Evolutionary conservation across 306 rosid genomes (phyloP).

Genomic region (Cucurbita maxima): DNA sequence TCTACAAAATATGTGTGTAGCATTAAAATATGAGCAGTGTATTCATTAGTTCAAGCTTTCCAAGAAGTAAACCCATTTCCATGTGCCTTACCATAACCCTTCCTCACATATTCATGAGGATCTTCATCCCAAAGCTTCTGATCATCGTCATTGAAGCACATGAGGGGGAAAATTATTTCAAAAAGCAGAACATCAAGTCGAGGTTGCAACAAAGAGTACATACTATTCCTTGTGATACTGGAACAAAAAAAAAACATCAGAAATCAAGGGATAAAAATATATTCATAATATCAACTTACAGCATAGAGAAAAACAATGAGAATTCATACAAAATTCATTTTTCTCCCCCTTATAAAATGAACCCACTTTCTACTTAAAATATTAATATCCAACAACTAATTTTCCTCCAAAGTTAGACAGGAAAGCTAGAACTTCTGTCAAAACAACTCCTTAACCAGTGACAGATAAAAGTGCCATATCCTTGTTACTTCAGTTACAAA

Average conservation of each 20-base stretch:
- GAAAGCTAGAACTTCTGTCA: neutral
- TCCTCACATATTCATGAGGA: conserved; percentile 94
- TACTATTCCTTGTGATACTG: conserved; percentile 77
- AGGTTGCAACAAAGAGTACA: conserved; percentile 79
- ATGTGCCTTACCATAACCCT: conserved; percentile 76
- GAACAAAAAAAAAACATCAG: conserved; percentile 7
- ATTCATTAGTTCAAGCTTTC: neutral
- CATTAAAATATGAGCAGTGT: neutral
- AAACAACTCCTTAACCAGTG: neutral
- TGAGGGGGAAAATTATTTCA: conserved; percentile 86
- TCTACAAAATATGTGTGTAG: conserved; percentile 23
- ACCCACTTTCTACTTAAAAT: neutral
- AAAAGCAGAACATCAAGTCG: conserved; percentile 75
- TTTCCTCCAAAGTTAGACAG: neutral
- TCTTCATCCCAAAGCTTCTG: conserved; percentile 96
- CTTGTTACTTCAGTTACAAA: neutral
- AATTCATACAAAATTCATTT: neutral
- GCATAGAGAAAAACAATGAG: neutral
- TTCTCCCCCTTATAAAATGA: neutral
- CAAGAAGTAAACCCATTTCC: neutral
- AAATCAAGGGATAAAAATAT: neutral
- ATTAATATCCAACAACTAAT: neutral
- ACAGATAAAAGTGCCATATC: neutral
- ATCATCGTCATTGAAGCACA: conserved; percentile 88
- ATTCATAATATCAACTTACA: neutral